These are phyloP conservation scores for Solanum ossicruentum DNA, from an alignment of 257 asterid genomes.

Conservation along the genomic window DNA sequence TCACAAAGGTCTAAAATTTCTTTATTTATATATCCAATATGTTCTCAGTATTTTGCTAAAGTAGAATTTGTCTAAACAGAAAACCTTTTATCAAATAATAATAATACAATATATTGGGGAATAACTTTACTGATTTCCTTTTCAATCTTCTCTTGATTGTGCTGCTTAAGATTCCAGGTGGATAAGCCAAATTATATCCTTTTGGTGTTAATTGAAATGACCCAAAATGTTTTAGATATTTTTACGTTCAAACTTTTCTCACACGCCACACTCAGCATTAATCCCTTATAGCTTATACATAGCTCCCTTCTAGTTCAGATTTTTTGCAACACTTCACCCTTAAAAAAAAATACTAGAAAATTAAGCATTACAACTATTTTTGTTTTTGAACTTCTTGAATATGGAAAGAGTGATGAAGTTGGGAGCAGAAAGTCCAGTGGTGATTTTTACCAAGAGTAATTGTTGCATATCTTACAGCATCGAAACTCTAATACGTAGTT, in stretches of 20 bases:
- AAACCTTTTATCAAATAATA: too few species aligned
- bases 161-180: not conserved
- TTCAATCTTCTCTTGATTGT: not conserved
- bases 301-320: not conserved
- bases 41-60: too few species aligned
- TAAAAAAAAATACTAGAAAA: not conserved
- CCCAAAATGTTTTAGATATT: not conserved
- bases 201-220: not conserved
- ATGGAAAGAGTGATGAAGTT: constrained; percentile 34
- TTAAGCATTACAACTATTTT: not conserved
- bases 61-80: too few species aligned
- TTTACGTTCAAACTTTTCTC: too few species aligned
- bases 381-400: not conserved
- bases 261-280: too few species aligned
- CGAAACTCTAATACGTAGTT: constrained; percentile 22
- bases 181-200: not conserved
- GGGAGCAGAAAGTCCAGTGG: constrained; percentile 37
- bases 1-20: too few species aligned
- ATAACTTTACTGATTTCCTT: not conserved
- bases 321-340: not conserved
- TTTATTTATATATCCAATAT: too few species aligned
- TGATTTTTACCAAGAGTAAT: constrained; percentile 45
- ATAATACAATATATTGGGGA: too few species aligned
- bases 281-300: not conserved
- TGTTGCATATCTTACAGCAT: constrained; percentile 55